Conservation (phyloP, 495 filamentous ascomycete genomes). For the Trichocladium antarcticum region DNA sequence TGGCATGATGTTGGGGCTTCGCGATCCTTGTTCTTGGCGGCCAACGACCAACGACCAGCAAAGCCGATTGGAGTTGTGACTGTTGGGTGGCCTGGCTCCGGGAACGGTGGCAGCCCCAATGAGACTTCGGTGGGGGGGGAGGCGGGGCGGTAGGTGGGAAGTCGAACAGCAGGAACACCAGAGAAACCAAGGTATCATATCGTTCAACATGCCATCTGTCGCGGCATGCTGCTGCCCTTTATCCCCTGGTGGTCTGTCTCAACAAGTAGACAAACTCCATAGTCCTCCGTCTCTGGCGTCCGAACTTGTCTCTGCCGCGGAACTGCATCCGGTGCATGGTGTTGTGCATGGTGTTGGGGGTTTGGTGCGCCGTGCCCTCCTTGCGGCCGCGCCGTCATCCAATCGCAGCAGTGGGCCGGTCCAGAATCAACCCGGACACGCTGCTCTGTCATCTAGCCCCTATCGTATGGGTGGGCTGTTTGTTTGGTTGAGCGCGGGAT, state of each 20-base stretch:
- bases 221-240: too few relatives aligned
- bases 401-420: neutral
- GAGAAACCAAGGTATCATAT: too few relatives aligned
- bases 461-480: neutral
- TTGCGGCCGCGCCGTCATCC: neutral
- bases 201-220: too few relatives aligned
- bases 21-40: too few relatives aligned
- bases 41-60: neutral
- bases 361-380: neutral
- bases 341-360: slow-evolving; percentile 2
- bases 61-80: neutral
- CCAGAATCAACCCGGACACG: neutral
- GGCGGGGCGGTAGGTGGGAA: neutral
- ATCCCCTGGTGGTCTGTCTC: too few relatives aligned
- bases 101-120: neutral
- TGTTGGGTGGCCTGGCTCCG: neutral
- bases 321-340: neutral
- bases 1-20: too few relatives aligned
- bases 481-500: neutral
- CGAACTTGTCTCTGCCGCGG: neutral
- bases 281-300: neutral
- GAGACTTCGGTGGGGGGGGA: neutral
- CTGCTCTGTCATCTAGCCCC: too few relatives aligned
- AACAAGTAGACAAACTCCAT: too few relatives aligned
- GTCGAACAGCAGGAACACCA: neutral